phyloP scores from a whole-genome alignment of 2,329 filamentous ascomycete species.

The Saccharata proteae region DNA sequence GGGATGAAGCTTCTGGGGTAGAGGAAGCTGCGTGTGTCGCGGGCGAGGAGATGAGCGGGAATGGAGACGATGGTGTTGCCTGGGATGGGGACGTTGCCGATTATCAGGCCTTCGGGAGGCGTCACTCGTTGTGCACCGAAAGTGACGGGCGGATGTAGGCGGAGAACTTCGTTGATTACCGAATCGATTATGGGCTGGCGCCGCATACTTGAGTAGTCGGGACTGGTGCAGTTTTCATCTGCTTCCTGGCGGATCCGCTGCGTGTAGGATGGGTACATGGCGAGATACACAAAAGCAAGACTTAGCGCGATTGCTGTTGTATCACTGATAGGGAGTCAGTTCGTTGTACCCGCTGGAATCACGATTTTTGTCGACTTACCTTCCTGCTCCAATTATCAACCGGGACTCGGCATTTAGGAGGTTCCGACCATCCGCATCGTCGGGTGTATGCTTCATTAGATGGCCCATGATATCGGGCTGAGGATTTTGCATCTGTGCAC shows the following conservation, averaged over 20 bases:
- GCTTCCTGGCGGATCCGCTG: slow-evolving; percentile 14
- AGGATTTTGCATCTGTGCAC: slow-evolving; percentile 9
- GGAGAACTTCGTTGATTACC: slow-evolving; percentile 31
- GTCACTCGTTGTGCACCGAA: slow-evolving; percentile 24
- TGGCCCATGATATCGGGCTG: slow-evolving; percentile 15
- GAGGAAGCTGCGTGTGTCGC: slow-evolving; percentile 6
- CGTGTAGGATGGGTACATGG: slow-evolving; percentile 13
- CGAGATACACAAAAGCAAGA: slow-evolving; percentile 12
- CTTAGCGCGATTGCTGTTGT: slow-evolving; percentile 1
- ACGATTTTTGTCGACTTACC: slow-evolving; percentile 1
- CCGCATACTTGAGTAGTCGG: slow-evolving; percentile 6
- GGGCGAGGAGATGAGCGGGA: slow-evolving; percentile 12
- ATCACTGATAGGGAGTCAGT: slow-evolving; percentile 1
- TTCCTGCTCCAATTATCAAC: slow-evolving; percentile 20
- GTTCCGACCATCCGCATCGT: slow-evolving; percentile 10
- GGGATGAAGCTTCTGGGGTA: slow-evolving; percentile 4
- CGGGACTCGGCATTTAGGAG: slow-evolving; percentile 19
- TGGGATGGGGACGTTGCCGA: slow-evolving; percentile 23
- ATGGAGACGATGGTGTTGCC: slow-evolving; percentile 16
- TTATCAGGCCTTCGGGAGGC: slow-evolving; percentile 24
- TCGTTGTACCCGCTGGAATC: background rate
- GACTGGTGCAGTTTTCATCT: slow-evolving; percentile 13
- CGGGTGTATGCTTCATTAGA: slow-evolving; percentile 14
- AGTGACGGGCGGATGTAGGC: slow-evolving; percentile 30
- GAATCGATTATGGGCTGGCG: slow-evolving; percentile 21